Evolutionary conservation across 1,284 basidiomycete species (phyloP), one percentile per base, ranked within the genome.

Genomic region (Trametes hirsuta): DNA sequence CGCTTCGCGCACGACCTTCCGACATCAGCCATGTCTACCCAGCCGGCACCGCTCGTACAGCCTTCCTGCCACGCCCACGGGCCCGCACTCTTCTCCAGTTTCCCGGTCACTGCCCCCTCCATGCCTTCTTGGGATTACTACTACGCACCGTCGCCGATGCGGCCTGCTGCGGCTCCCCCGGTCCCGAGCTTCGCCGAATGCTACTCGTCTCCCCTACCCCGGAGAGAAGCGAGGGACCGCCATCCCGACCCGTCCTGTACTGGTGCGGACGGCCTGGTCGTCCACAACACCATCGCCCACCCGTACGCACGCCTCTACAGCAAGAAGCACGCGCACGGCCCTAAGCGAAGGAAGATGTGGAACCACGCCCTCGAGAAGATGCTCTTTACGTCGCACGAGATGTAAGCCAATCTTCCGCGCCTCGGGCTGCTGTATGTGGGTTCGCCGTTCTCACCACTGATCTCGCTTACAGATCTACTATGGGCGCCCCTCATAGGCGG

Each of bases 361-460:
- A 87, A 86, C 51, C 88, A 90, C 64, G 82, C 84, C 1, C 80
- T 90, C 58, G 89, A 91, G 72, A 90, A 90, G 68, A 77, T 77
- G 14, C 74, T 91, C 24, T 91, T 91, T 72, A 80, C 75, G 2
- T 80, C 86, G 0, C 81, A 84, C 51, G 88, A 91, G 71, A 71
- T 91, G 87, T 87, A 66, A 53, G 80, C 18, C 76, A 21, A 21
- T 21, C 36, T 18, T 18, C 52, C 44, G 0, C 46, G 15, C 9
- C n/a, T n/a, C n/a, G n/a, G n/a, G n/a, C n/a, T 15, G 25, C 10
- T 25, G 11, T 8, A 12, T 22, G 18, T 44, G 34, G 36, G 25
- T 18, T n/a, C 1, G 35, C 41, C 46, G 55, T 15, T 35, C 41
- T 45, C 42, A 14, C 41, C n/a, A 14, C 12, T 40, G 39, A 34